These are phyloP conservation scores for Nissolia schottii DNA, from an alignment of 306 rosid genomes.

Conservation along the genomic window DNA sequence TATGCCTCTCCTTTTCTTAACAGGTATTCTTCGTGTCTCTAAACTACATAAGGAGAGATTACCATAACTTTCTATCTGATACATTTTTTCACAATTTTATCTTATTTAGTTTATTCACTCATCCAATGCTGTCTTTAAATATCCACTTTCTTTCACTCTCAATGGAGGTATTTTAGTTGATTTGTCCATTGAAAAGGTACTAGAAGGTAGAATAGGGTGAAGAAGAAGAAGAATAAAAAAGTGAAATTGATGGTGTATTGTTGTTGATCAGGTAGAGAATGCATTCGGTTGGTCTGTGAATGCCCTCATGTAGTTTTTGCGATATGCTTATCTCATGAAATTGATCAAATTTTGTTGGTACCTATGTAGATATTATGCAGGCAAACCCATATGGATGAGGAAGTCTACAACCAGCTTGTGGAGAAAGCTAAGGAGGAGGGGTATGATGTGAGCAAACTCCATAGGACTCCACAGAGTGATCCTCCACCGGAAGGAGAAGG, in stretches of 20 bases:
- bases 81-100: neutral
- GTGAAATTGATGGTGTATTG: neutral
- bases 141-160: neutral
- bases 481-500: conserved; percentile 61
- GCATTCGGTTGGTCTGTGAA: neutral
- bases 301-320: neutral
- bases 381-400: conserved; percentile 52
- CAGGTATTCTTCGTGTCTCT: too few species aligned
- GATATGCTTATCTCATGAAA: neutral
- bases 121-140: neutral
- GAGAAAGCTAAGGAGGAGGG: conserved; percentile 59
- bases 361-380: conserved; percentile 66
- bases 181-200: neutral
- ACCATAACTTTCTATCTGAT: too few species aligned
- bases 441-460: conserved; percentile 83
- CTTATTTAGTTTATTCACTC: neutral
- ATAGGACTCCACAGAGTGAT: conserved; percentile 77
- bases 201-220: neutral
- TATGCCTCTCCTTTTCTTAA: too few species aligned
- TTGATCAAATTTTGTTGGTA: conserved; percentile 3
- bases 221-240: neutral
- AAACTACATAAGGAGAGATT: too few species aligned
- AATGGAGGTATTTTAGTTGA: too few species aligned
- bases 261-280: neutral
- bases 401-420: conserved; percentile 53